These are phyloP conservation scores for Aspergillus oerlinghausenensis DNA, from an alignment of 2,329 filamentous ascomycete genomes.

Conservation along the genomic window DNA sequence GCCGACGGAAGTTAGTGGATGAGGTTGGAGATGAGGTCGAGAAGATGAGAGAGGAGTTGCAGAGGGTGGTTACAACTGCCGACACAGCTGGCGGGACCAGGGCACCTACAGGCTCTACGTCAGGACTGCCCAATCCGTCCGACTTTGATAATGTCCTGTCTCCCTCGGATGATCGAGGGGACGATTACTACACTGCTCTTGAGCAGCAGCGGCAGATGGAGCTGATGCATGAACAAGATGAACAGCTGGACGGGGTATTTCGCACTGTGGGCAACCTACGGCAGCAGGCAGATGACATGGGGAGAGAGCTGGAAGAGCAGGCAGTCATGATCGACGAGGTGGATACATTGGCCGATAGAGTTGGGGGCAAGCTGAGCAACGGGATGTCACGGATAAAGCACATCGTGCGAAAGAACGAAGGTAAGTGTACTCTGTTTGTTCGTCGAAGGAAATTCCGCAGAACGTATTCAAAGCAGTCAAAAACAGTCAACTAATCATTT, in stretches of 20 bases:
- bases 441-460: slow-evolving; percentile 4
- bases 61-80: slow-evolving; percentile 50
- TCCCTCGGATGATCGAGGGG: slow-evolving; percentile 43
- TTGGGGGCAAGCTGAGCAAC: slow-evolving; percentile 77
- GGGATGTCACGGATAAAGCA: slow-evolving; percentile 82
- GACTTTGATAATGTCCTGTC: slow-evolving; percentile 46
- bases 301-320: slow-evolving; percentile 92
- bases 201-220: slow-evolving; percentile 87
- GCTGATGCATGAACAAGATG: slow-evolving; percentile 92
- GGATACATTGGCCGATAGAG: slow-evolving; percentile 78
- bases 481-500: slow-evolving; percentile 18
- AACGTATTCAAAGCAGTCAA: slow-evolving; percentile 13
- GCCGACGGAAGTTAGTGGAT: slow-evolving; percentile 75
- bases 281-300: slow-evolving; percentile 92
- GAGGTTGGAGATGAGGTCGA: slow-evolving; percentile 88
- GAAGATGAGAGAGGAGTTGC: slow-evolving; percentile 79
- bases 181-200: slow-evolving; percentile 70
- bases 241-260: slow-evolving; percentile 88
- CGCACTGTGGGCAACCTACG: slow-evolving; percentile 86
- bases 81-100: slow-evolving; percentile 13
- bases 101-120: background rate
- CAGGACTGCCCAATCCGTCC: slow-evolving; percentile 56
- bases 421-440: slow-evolving; percentile 45
- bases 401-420: slow-evolving; percentile 87
- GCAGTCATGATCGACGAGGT: slow-evolving; percentile 80